Conservation (phyloP, 345 rosid species). For the Geranium brycei region DNA sequence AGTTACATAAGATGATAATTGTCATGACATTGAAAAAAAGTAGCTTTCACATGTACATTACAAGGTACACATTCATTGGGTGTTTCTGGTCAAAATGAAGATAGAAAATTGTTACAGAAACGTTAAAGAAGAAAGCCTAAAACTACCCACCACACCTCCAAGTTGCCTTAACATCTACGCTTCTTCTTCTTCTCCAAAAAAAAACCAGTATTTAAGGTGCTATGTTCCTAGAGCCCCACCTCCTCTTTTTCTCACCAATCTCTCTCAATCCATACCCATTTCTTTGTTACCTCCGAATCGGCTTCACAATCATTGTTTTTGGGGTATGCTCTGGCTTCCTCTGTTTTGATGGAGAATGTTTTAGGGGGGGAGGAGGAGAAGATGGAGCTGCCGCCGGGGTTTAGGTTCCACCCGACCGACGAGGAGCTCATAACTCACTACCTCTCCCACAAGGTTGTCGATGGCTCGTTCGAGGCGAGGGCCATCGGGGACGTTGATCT, state of each 20-base stretch:
- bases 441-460: conserved; percentile 9
- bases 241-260: background rate
- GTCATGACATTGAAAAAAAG: too few relatives aligned
- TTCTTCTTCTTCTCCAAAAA: background rate
- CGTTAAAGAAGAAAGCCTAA: too few relatives aligned
- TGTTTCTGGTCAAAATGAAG: background rate
- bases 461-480: background rate
- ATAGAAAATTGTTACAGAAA: background rate
- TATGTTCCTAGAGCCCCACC: background rate
- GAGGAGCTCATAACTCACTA: conserved; percentile 13
- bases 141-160: too few relatives aligned
- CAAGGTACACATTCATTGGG: too few relatives aligned
- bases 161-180: conserved; percentile 4
- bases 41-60: too few relatives aligned
- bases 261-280: background rate
- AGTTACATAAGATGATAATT: too few relatives aligned
- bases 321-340: too few relatives aligned
- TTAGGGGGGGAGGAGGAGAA: background rate
- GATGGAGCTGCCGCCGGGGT: conserved; percentile 10
- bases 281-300: background rate
- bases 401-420: conserved; percentile 12
- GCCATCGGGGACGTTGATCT: conserved; percentile 9
- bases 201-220: conserved; percentile 3
- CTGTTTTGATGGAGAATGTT: conserved; percentile 1
- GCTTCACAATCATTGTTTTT: too few relatives aligned